Evolutionary conservation across 1,284 basidiomycete genomes (phyloP).

Genomic region (Ustilago hordei): DNA sequence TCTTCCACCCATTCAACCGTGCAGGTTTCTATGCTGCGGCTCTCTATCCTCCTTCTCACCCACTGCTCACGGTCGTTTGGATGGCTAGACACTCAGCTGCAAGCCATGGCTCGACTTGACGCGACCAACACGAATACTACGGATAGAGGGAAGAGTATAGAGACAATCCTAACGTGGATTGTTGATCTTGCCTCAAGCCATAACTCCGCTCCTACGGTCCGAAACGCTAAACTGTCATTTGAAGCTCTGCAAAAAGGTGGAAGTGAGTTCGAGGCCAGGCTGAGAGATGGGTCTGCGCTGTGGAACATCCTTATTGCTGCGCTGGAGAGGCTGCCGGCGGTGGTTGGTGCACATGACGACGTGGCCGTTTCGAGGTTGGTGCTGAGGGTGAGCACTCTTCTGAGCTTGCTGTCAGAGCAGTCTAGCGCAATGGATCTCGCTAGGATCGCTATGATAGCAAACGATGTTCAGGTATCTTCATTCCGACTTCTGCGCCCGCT

Average conservation of each 20-base stretch:
- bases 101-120: constrained; percentile 16
- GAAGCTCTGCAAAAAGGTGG: constrained; percentile 1
- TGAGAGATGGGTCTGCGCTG: constrained; percentile 11
- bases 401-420: constrained; percentile 7
- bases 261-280: neutral
- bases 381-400: constrained; percentile 18
- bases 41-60: constrained; percentile 20
- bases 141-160: constrained; percentile 3
- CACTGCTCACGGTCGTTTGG: constrained; percentile 26
- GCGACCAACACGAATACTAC: neutral
- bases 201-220: constrained; percentile 11
- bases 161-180: constrained; percentile 34
- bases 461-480: constrained; percentile 12
- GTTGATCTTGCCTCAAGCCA: constrained; percentile 29
- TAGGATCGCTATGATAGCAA: constrained; percentile 11
- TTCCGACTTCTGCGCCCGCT: constrained; percentile 13
- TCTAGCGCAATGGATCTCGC: neutral
- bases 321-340: constrained; percentile 18
- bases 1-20: constrained; percentile 10
- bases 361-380: constrained; percentile 22
- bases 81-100: constrained; percentile 42
- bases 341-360: constrained; percentile 25
- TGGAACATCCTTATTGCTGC: constrained; percentile 21
- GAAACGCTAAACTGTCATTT: constrained; percentile 10
- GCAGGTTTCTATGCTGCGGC: constrained; percentile 18